Percentiles rank a stretch among this genome's conserved stretches.
Conservation (phyloP, 495 filamentous ascomycete species). For the Xylaria acuta region DNA sequence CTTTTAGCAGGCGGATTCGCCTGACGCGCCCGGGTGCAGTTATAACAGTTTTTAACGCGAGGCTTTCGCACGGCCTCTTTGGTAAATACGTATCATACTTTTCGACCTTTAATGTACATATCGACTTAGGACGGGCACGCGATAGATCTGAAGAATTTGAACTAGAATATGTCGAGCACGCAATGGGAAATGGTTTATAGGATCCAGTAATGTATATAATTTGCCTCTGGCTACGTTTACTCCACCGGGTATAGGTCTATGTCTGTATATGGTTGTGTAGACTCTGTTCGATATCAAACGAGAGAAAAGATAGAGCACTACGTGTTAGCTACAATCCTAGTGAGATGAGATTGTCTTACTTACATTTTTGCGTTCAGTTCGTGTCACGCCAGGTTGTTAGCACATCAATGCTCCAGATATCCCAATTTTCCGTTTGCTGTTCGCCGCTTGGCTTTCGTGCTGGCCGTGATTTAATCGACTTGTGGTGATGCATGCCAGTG, state of each 20-base stretch:
- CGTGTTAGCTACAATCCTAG: too few species aligned
- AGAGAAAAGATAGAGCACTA: background rate
- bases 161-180: constrained; percentile 7
- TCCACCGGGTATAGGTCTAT: background rate
- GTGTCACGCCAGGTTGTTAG: background rate
- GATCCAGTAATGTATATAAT: constrained; percentile 1
- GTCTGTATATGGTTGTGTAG: background rate
- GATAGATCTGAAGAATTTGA: background rate
- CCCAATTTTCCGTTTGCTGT: too few species aligned
- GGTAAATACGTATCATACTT: background rate
- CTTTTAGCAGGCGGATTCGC: too few species aligned
- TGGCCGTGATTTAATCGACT: too few species aligned
- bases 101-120: background rate
- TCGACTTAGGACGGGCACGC: background rate
- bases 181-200: constrained; percentile 4
- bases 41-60: background rate
- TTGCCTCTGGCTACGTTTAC: background rate
- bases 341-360: background rate
- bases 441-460: too few species aligned
- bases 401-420: too few species aligned
- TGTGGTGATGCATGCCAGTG: too few species aligned
- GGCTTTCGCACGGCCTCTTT: too few species aligned
- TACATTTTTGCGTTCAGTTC: background rate
- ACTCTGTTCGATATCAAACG: background rate
- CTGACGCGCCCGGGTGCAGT: background rate